Evolutionary conservation across 139 green algal species (phyloP).

Genomic region (Chara braunii): DNA sequence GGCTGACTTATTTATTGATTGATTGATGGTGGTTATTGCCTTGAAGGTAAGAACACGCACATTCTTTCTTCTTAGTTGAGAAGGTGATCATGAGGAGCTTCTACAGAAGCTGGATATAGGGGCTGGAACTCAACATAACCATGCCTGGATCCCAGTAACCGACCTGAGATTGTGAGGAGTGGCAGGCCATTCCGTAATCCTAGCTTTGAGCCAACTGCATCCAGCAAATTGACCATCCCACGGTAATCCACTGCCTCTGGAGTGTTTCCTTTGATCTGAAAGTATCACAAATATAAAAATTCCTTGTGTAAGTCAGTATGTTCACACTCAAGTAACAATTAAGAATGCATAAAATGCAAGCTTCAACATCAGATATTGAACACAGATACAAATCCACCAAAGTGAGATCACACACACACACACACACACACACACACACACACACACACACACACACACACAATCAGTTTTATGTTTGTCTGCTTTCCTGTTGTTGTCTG

Average conservation of each 20-base stretch:
- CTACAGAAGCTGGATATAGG: neutral
- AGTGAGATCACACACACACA: too few species aligned
- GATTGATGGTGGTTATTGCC: neutral
- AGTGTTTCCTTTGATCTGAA: constrained; percentile 29
- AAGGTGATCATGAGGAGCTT: too few species aligned
- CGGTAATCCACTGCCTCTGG: constrained; percentile 34
- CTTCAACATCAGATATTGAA: too few species aligned
- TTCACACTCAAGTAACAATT: too few species aligned
- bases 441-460: too few species aligned
- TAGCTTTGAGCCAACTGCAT: neutral
- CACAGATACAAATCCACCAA: too few species aligned
- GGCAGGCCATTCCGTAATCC: constrained; percentile 9
- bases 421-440: too few species aligned
- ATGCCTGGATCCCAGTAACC: neutral
- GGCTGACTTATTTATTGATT: too few species aligned
- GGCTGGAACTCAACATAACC: neutral
- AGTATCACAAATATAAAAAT: constrained; percentile 4
- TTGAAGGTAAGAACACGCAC: neutral
- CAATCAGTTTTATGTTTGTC: too few species aligned
- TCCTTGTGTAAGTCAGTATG: too few species aligned
- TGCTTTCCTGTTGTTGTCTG: too few species aligned
- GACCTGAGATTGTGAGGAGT: constrained; percentile 19
- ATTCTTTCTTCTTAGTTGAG: neutral
- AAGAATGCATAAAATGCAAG: too few species aligned
- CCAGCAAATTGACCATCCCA: constrained; percentile 26